Percentiles rank a stretch among this genome's conserved stretches.
Evolutionary conservation across 1,284 basidiomycete species (phyloP).

Genomic region (Peniophora sp.): DNA sequence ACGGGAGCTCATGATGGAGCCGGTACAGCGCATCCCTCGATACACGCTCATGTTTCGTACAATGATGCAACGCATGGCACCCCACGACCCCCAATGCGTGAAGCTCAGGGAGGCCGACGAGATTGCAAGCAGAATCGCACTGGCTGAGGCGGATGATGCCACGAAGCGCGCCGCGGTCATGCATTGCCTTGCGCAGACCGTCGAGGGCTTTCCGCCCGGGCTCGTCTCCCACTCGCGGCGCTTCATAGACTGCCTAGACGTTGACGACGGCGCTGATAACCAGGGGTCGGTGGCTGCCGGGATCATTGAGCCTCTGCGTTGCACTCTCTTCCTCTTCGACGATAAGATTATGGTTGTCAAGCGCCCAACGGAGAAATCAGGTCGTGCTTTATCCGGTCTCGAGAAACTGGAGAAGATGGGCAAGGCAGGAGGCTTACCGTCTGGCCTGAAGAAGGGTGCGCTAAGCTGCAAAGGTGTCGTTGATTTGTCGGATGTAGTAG

Average conservation of each 20-base stretch:
- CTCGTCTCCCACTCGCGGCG: conserved; percentile 81
- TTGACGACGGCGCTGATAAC: conserved; percentile 73
- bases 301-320: conserved; percentile 49
- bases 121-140: conserved; percentile 85
- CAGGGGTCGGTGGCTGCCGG: conserved; percentile 33
- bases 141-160: conserved; percentile 87
- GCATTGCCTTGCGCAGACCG: conserved; percentile 78
- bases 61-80: background rate
- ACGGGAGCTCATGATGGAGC: conserved; percentile 94
- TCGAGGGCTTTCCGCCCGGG: conserved; percentile 87
- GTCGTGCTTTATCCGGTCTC: conserved; percentile 71
- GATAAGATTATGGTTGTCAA: conserved; percentile 93
- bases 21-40: conserved; percentile 96
- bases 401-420: conserved; percentile 76
- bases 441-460: conserved; percentile 67
- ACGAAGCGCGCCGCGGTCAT: conserved; percentile 86
- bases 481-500: conserved; percentile 79
- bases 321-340: conserved; percentile 90
- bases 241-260: conserved; percentile 92
- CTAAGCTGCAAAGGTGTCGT: conserved; percentile 85
- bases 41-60: background rate
- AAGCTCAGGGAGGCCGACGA: conserved; percentile 72
- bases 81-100: background rate
- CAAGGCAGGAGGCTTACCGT: conserved; percentile 49
- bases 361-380: conserved; percentile 73